Conservation (phyloP, 805 yeast species). For the Myxozyma neglecta region DNA sequence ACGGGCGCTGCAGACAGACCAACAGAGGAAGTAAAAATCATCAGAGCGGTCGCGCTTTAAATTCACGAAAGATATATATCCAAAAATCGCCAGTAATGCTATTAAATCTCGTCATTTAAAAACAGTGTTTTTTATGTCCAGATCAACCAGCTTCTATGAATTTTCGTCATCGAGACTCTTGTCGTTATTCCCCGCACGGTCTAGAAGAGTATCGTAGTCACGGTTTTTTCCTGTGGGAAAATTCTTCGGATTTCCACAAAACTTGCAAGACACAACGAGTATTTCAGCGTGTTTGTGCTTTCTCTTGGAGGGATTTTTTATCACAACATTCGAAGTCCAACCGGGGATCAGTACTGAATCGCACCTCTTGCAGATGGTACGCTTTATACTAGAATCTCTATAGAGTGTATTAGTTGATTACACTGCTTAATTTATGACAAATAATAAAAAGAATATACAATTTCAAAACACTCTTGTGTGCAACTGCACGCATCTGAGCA, state of each 20-base stretch:
- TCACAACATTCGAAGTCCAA: slow-evolving; percentile 40
- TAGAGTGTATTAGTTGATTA: not conserved
- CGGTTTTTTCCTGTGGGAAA: slow-evolving; percentile 29
- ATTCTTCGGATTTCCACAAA: slow-evolving; percentile 27
- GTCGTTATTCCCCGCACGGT: slow-evolving; percentile 9
- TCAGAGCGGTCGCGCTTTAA: slow-evolving; percentile 24
- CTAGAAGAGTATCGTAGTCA: slow-evolving; percentile 18
- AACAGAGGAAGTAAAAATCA: slow-evolving; percentile 45
- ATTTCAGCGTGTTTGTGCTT: slow-evolving; percentile 46
- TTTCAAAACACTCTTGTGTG: slow-evolving; percentile 32
- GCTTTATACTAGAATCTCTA: slow-evolving; percentile 46
- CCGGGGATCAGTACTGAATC: slow-evolving; percentile 53
- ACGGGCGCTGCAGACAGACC: slow-evolving; percentile 50
- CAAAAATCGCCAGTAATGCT: too few relatives aligned
- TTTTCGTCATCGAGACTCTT: not conserved
- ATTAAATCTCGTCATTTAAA: too few relatives aligned
- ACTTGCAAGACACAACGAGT: slow-evolving; percentile 35
- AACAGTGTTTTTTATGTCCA: too few relatives aligned
- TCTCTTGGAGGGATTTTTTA: slow-evolving; percentile 47
- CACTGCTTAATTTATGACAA: not conserved
- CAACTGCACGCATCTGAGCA: slow-evolving; percentile 29
- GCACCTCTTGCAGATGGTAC: slow-evolving; percentile 67
- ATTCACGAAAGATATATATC: not conserved
- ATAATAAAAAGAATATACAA: slow-evolving; percentile 18
- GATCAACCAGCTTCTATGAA: not conserved